These are phyloP conservation scores for Chrysoporthe austroafricana DNA, from an alignment of 2,329 filamentous ascomycete species.

Conservation along the genomic window DNA sequence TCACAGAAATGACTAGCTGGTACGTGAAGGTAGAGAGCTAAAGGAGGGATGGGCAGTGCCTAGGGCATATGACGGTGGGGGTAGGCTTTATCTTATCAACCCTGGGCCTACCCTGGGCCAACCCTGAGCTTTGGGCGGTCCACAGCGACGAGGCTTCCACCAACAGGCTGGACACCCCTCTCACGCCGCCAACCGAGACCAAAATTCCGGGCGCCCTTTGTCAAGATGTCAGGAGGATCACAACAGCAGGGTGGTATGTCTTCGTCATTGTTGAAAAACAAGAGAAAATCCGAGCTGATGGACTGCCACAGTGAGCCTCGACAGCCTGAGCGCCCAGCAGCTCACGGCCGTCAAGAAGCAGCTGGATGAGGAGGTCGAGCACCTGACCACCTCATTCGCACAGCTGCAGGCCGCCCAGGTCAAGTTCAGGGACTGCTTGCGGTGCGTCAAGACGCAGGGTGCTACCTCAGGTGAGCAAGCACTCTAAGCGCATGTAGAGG, in stretches of 20 bases:
- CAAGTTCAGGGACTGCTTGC: slow-evolving; percentile 90
- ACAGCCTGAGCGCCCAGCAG: slow-evolving; percentile 79
- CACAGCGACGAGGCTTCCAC: neutral
- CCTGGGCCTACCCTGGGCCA: neutral
- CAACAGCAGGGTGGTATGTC: slow-evolving; percentile 28
- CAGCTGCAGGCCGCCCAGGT: slow-evolving; percentile 88
- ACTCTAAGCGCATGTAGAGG: slow-evolving; percentile 11
- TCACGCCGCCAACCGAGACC: neutral
- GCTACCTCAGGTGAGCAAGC: slow-evolving; percentile 29
- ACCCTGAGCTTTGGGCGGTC: slow-evolving; percentile 6
- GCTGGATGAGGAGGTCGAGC: slow-evolving; percentile 93
- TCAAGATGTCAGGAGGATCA: slow-evolving; percentile 29
- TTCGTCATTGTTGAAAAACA: neutral
- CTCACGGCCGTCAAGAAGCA: slow-evolving; percentile 93
- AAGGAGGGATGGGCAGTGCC: neutral
- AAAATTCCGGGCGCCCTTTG: neutral
- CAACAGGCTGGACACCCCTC: neutral
- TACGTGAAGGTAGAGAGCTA: neutral
- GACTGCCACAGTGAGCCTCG: slow-evolving; percentile 59
- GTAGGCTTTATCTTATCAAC: slow-evolving; percentile 11
- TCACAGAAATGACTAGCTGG: neutral
- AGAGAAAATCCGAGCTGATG: neutral
- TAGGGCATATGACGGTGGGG: slow-evolving; percentile 6
- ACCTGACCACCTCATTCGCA: slow-evolving; percentile 86
- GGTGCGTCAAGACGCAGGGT: slow-evolving; percentile 63